Conservation (phyloP, 2,329 filamentous ascomycete genomes). For the Dactylellina sp. region DNA sequence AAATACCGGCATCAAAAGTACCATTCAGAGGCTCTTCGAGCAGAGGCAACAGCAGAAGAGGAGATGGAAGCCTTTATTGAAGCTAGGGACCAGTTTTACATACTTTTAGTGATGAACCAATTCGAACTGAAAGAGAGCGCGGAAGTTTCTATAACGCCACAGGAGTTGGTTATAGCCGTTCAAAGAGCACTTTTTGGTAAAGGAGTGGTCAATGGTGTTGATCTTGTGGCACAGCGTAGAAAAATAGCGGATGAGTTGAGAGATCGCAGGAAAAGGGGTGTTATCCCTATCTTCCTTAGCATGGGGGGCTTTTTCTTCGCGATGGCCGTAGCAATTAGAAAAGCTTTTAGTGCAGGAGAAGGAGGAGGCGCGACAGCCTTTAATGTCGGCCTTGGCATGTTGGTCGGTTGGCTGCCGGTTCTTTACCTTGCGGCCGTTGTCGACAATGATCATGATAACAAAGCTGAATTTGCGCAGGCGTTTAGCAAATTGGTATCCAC, state of each 20-base stretch:
- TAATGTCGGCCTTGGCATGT: conserved; percentile 44
- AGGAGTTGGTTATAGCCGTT: conserved; percentile 34
- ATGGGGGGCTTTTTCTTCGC: conserved; percentile 52
- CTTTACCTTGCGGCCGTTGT: conserved; percentile 66
- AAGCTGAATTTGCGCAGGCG: conserved; percentile 64
- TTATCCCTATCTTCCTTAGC: conserved; percentile 40
- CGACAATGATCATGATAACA: conserved; percentile 66
- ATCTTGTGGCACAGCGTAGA: conserved; percentile 28
- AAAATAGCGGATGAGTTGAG: conserved; percentile 24
- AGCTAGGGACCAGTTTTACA: conserved; percentile 64
- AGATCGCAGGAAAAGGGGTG: conserved; percentile 38
- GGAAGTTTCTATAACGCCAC: conserved; percentile 27
- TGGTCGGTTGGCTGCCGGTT: conserved; percentile 66
- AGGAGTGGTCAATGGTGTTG: conserved; percentile 41
- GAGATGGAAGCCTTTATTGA: conserved; percentile 44
- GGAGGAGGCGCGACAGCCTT: conserved; percentile 29
- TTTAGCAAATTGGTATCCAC: conserved; percentile 62
- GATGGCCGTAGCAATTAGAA: conserved; percentile 46
- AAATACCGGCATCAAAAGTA: conserved; percentile 32
- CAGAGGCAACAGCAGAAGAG: conserved; percentile 21
- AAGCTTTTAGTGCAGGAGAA: conserved; percentile 41
- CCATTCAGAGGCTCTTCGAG: conserved; percentile 29
- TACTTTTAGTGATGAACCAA: conserved; percentile 66
- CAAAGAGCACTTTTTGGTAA: conserved; percentile 41
- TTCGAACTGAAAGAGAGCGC: conserved; percentile 58